These are phyloP conservation scores for Elongisporangium prolatum DNA, from an alignment of 352 stramenopile species.

Conservation along the genomic window DNA sequence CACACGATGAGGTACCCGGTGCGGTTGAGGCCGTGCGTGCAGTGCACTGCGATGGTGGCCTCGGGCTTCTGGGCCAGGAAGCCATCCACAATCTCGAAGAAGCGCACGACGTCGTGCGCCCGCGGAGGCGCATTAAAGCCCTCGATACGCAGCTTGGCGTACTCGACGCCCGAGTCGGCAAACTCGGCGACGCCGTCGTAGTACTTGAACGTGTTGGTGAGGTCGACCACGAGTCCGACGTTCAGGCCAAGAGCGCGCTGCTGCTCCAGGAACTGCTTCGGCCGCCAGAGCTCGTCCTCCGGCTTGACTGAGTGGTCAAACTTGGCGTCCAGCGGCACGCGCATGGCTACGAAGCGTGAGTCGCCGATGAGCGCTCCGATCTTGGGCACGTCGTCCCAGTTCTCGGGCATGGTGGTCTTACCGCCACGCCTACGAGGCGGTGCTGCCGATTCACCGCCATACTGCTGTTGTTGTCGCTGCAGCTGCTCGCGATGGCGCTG, in stretches of 20 bases:
- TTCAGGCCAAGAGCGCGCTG: conserved; percentile 30
- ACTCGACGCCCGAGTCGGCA: conserved; percentile 36
- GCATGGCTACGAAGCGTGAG: conserved; percentile 61
- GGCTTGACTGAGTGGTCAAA: conserved; percentile 37
- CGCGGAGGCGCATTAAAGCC: conserved; percentile 55
- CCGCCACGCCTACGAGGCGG: conserved; percentile 4
- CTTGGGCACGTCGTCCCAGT: conserved; percentile 78
- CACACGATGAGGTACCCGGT: conserved; percentile 73
- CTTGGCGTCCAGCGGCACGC: conserved; percentile 67
- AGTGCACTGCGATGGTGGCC: conserved; percentile 66
- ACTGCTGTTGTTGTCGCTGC: background rate
- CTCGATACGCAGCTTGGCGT: conserved; percentile 78
- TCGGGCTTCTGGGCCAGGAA: conserved; percentile 36
- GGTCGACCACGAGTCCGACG: conserved; percentile 70
- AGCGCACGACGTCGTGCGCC: conserved; percentile 42
- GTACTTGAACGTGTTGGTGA: conserved; percentile 85
- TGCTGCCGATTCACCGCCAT: background rate
- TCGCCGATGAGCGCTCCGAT: conserved; percentile 52
- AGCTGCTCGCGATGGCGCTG: background rate
- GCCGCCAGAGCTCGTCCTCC: conserved; percentile 49
- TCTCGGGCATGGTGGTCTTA: conserved; percentile 55
- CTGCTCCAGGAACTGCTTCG: conserved; percentile 40
- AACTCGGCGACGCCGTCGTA: conserved; percentile 64
- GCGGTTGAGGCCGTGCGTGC: conserved; percentile 75
- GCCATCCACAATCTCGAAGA: conserved; percentile 59